These are phyloP conservation scores for Uncinocarpus reesii DNA, from an alignment of 2,329 filamentous ascomycete species.

Conservation along the genomic window DNA sequence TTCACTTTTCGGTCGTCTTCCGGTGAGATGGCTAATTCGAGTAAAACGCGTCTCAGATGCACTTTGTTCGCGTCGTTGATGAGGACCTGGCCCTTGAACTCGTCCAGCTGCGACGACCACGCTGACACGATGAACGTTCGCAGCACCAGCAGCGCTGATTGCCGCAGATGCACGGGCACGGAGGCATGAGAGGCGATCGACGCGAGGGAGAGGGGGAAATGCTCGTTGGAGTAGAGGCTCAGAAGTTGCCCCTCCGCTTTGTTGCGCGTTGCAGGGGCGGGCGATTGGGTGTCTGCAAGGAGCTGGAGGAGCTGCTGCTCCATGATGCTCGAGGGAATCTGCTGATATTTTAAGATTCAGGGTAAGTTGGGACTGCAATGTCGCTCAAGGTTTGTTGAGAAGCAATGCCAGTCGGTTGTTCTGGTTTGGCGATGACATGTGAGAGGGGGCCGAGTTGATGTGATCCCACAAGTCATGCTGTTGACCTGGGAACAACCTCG, in stretches of 20 bases:
- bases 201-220: slow-evolving; percentile 68
- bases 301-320: slow-evolving; percentile 86
- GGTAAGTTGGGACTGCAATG: neutral
- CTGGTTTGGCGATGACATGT: slow-evolving; percentile 1
- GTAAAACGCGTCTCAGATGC: slow-evolving; percentile 60
- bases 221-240: slow-evolving; percentile 55
- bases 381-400: neutral
- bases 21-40: slow-evolving; percentile 64
- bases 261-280: slow-evolving; percentile 65
- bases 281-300: slow-evolving; percentile 73
- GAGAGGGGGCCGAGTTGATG: neutral
- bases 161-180: slow-evolving; percentile 64
- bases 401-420: neutral
- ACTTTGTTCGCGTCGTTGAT: slow-evolving; percentile 64
- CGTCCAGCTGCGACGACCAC: slow-evolving; percentile 69
- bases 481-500: too few species aligned
- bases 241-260: slow-evolving; percentile 76
- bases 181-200: slow-evolving; percentile 69
- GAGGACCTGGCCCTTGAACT: slow-evolving; percentile 56
- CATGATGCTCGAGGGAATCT: slow-evolving; percentile 45
- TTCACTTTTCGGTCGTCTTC: slow-evolving; percentile 75
- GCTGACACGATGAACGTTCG: slow-evolving; percentile 74
- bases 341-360: neutral
- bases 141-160: slow-evolving; percentile 69
- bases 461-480: too few species aligned